Evolutionary conservation across 176 grass and related monocot species (phyloP).

Genomic region (Avena insularis): DNA sequence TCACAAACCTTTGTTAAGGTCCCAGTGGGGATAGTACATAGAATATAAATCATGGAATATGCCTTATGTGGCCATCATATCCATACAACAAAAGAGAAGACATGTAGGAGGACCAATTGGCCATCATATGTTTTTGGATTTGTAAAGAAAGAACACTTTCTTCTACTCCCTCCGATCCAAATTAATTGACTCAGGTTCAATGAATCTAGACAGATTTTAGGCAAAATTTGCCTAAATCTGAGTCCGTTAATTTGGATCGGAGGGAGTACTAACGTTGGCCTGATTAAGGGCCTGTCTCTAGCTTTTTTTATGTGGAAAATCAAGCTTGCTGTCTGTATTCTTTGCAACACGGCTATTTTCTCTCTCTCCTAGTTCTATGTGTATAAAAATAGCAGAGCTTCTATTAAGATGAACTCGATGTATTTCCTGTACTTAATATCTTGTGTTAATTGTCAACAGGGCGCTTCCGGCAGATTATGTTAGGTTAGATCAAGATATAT

Average conservation of each 20-base stretch:
- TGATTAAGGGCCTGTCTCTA: background rate
- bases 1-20: background rate
- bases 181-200: no score
- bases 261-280: background rate
- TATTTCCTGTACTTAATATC: background rate
- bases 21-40: background rate
- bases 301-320: background rate
- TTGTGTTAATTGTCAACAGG: conserved; percentile 70
- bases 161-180: background rate
- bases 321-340: background rate
- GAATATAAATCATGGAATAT: background rate
- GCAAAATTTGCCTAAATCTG: no score
- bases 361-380: background rate
- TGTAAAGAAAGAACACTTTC: background rate
- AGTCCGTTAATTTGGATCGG: no score
- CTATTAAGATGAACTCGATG: background rate
- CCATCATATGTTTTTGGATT: conserved; percentile 1
- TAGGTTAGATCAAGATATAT: conserved; percentile 98
- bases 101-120: background rate
- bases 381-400: conserved; percentile 1
- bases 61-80: background rate
- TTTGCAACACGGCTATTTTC: background rate
- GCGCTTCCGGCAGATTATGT: conserved; percentile 90
- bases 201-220: no score
- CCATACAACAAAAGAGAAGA: background rate